Base-by-base conservation (phyloP, 2,329 filamentous ascomycete genomes). In the Dactylellina leptospora region DNA sequence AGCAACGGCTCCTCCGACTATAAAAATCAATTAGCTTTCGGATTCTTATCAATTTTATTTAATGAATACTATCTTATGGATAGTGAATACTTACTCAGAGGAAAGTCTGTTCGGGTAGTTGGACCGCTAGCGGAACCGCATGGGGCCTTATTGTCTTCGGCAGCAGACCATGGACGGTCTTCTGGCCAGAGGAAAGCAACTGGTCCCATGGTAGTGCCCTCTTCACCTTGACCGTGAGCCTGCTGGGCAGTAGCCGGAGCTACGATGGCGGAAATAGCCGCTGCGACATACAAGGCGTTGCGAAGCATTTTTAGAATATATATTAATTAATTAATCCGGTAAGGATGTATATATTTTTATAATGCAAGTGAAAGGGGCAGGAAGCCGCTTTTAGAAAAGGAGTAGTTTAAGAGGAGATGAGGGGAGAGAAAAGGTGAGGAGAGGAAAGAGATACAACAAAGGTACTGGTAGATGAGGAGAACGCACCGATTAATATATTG, bases 131-230 rank as follows among this genome's bases (percentile, higher is more conserved):
- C 78, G 9, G 84, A 86, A 56, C 86, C 86, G 75, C 86, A 88
- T 0, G 86, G 86, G 4, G 82, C 80, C 3, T 77, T 84, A 75
- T 87, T 87, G 76, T 88, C 86, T 36, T 82, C 78, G 10, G 81
- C 80, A 27, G 82, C 83, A 53, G 80, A 80, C 85, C 85, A 88
- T 40, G 80, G 79, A 55, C 86, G 81, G 77, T 87, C 85, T 11
- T 81, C 76, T 2, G 86, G 86, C 85, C 86, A 88, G 78, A 87
- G 80, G 76, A 88, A 86, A 8, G 84, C 84, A 18, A 85, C 85
- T 5, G 85, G 85, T 9, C 85, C 85, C 69, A 73, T 73, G 13
- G 51, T 40, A 40, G 45, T 28, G 50, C 69, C 69, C 48, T 68
- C 30, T 22, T 55, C 61, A 50, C 69, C 69, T 47, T 73, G 38